Evolutionary conservation across 495 filamentous ascomycete species (phyloP).

Genomic region (Talaromyces ruber): DNA sequence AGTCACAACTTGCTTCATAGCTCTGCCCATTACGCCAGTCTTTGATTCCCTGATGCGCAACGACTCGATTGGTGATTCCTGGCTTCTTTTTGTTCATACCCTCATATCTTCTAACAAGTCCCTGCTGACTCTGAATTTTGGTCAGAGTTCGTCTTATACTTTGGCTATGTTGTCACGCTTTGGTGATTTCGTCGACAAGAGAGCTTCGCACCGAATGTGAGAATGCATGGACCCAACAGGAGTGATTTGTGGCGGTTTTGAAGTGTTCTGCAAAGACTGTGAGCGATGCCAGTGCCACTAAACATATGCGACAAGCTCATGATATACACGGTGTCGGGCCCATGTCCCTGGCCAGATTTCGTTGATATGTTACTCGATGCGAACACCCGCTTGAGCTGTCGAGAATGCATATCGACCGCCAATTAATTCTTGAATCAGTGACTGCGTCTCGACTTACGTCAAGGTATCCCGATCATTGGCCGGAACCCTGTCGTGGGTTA

Average conservation of each 20-base stretch:
- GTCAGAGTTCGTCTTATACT: not conserved
- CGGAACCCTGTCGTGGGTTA: not conserved
- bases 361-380: not conserved
- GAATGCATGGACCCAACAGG: not conserved
- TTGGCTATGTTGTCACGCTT: not conserved
- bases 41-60: not conserved
- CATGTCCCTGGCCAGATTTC: not conserved
- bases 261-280: not conserved
- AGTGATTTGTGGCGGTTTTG: not conserved
- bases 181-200: not conserved
- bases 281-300: not conserved
- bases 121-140: not conserved
- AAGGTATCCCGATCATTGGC: not conserved
- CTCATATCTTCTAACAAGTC: not conserved
- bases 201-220: not conserved
- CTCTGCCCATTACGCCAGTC: not conserved
- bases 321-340: not conserved
- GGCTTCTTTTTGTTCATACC: not conserved
- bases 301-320: not conserved
- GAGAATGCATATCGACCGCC: not conserved
- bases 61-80: not conserved
- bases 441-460: not conserved
- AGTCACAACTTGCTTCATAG: not conserved
- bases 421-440: not conserved
- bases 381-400: not conserved